Percentiles rank a stretch among this genome's conserved stretches.
Evolutionary conservation across 352 stramenopile genomes (phyloP).

Genomic region (Globisporangium uncinulatum): DNA sequence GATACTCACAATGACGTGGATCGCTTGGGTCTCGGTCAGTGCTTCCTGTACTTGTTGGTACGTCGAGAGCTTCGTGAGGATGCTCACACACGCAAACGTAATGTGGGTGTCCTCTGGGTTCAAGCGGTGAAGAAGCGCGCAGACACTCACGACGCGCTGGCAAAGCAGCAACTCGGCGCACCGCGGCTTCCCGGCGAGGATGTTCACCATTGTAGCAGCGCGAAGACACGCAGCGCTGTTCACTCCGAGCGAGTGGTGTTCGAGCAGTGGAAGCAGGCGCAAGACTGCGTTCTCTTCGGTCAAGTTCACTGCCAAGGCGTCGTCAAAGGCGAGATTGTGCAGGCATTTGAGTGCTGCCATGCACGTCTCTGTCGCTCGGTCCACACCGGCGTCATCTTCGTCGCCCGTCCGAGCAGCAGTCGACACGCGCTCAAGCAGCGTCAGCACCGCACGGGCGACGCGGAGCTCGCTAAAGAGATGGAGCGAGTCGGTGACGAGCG

Average conservation of each 20-base stretch:
- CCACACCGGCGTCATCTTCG: background rate
- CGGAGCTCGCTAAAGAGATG: constrained; percentile 70
- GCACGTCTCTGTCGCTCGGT: constrained; percentile 30
- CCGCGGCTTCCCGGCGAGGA: constrained; percentile 39
- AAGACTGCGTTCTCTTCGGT: constrained; percentile 48
- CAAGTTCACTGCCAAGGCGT: constrained; percentile 46
- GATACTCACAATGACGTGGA: constrained; percentile 56
- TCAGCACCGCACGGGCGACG: constrained; percentile 41
- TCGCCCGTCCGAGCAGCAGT: background rate
- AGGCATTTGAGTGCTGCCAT: constrained; percentile 69
- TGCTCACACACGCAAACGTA: constrained; percentile 32
- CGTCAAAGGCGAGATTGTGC: constrained; percentile 58
- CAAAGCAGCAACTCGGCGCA: constrained; percentile 41
- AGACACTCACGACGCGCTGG: constrained; percentile 51
- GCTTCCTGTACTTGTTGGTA: constrained; percentile 58
- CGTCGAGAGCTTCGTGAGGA: constrained; percentile 59
- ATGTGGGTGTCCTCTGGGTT: constrained; percentile 30
- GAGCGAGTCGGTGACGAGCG: constrained; percentile 61
- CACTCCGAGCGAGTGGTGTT: constrained; percentile 30
- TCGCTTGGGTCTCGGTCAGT: constrained; percentile 52
- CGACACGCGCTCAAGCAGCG: constrained; percentile 31
- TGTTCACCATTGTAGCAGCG: constrained; percentile 28
- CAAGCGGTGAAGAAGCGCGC: constrained; percentile 39
- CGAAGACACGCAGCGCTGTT: constrained; percentile 40
- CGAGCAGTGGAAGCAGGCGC: constrained; percentile 35